Base-by-base conservation (phyloP, 73 alveolate genomes). In the Urostyla sp. region DNA sequence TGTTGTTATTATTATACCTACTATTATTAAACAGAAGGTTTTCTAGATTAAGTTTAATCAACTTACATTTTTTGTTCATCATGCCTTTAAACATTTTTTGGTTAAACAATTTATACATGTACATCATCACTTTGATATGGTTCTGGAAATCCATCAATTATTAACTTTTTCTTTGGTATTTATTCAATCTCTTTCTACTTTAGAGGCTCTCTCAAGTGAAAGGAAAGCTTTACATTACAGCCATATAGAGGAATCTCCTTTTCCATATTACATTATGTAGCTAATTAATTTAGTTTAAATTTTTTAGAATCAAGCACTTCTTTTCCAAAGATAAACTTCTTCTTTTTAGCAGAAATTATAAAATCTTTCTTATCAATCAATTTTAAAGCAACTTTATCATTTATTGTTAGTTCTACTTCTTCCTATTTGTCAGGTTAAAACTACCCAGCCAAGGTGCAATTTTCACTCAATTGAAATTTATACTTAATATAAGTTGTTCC, bases 101-200 rank as follows among this genome's bases (percentile, higher is more conserved):
- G n/a, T n/a, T n/a, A n/a, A n/a, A n/a, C n/a, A n/a, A n/a, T n/a
- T n/a, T n/a, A n/a, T n/a, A n/a, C n/a, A n/a, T 21, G 32, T n/a
- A 13, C 15, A 27, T 36, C 55, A 5, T 40, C 80, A 40, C 83
- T 69, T 69, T 69, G 44, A 34, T 46, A 69, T 48, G 83, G 83
- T 27, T 45, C 38, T 3, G 69, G 83, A 40, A 15, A 69, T 24
- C 50, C 30, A 69, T 69, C 83, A 3, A 69, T 44, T 6, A 69
- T 34, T 15, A 69, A 35, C 30, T 49, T 69, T 54, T 69, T 48
- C 7, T 31, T 16, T 20, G 67, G 67, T 21, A 69, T 34, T 49
- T 69, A 67, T 5, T 53, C 53, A 15, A 6, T 46, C 3, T 69
- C 83, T 34, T 69, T 69, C 34, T 49, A 18, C 31, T 59, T 69